Conservation (phyloP, 257 asterid species). For the Nicotiana knightiana region DNA sequence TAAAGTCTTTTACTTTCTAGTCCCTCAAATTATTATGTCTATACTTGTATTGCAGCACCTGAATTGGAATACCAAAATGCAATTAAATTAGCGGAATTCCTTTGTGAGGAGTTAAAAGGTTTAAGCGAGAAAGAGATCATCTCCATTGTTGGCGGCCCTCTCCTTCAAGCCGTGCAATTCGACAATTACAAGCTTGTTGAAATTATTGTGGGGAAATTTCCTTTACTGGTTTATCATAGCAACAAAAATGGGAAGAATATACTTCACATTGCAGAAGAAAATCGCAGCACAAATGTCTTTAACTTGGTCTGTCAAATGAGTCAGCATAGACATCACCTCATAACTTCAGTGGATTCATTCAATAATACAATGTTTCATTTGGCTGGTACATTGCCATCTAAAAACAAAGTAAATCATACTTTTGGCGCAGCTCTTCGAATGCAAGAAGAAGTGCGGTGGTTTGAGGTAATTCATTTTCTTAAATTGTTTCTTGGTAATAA, state of each 20-base stretch:
- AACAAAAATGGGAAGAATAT: background rate
- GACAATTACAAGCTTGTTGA: background rate
- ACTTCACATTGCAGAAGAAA: background rate
- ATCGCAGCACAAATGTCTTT: background rate
- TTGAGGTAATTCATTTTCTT: slow-evolving; percentile 21
- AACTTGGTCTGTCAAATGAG: background rate
- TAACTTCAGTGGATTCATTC: background rate
- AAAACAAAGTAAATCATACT: slow-evolving; percentile 21
- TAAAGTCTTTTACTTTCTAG: background rate
- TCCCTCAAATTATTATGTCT: background rate
- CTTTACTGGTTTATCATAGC: background rate
- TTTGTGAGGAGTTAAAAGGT: background rate
- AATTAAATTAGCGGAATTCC: background rate
- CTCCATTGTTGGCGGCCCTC: background rate
- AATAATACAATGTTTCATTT: slow-evolving; percentile 7
- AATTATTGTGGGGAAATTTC: background rate
- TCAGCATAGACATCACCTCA: background rate
- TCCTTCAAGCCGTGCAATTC: background rate
- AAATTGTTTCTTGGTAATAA: too few species aligned
- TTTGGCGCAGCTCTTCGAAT: slow-evolving; percentile 42
- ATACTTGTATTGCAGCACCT: background rate
- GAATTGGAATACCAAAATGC: background rate
- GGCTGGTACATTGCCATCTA: slow-evolving; percentile 23
- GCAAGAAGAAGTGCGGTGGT: slow-evolving; percentile 44
- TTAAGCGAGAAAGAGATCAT: background rate